Conservation (phyloP, 2,329 filamentous ascomycete species). For the Coleophoma cylindrospora region DNA sequence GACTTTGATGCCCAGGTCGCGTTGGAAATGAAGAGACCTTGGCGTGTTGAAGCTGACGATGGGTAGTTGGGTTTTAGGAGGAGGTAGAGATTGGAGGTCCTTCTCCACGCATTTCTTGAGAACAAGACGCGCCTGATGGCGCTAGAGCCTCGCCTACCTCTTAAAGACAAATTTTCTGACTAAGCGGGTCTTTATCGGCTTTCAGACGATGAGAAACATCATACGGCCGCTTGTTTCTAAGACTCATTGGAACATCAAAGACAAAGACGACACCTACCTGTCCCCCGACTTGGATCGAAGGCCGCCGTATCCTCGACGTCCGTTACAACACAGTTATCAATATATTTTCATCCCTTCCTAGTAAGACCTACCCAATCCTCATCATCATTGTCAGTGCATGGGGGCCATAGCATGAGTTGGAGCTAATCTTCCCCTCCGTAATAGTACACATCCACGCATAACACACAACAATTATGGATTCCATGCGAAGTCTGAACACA, state of each 20-base stretch:
- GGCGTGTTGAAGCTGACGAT: slow-evolving; percentile 8
- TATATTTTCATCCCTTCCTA: no score
- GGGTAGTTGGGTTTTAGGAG: slow-evolving; percentile 2
- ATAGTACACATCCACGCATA: not conserved
- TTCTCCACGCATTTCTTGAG: slow-evolving; percentile 3
- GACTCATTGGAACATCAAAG: no score
- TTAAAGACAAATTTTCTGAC: not conserved
- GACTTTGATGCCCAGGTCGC: slow-evolving; percentile 5
- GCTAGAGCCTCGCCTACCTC: not conserved
- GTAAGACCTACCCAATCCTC: no score
- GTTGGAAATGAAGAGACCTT: slow-evolving; percentile 9
- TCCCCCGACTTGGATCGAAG: no score
- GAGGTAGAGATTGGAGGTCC: slow-evolving; percentile 1
- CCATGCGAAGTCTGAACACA: slow-evolving; percentile 58
- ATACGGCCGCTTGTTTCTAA: no score
- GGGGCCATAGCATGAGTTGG: not conserved
- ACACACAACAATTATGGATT: slow-evolving; percentile 44
- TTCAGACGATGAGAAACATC: no score
- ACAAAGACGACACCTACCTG: no score
- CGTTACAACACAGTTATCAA: no score
- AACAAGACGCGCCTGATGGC: not conserved
- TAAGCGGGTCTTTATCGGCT: not conserved
- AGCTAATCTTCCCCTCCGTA: not conserved
- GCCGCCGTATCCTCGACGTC: no score
- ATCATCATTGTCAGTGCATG: not conserved